phyloP scores from a whole-genome alignment of 345 rosid species.

The Noccaea bulbosa region DNA sequence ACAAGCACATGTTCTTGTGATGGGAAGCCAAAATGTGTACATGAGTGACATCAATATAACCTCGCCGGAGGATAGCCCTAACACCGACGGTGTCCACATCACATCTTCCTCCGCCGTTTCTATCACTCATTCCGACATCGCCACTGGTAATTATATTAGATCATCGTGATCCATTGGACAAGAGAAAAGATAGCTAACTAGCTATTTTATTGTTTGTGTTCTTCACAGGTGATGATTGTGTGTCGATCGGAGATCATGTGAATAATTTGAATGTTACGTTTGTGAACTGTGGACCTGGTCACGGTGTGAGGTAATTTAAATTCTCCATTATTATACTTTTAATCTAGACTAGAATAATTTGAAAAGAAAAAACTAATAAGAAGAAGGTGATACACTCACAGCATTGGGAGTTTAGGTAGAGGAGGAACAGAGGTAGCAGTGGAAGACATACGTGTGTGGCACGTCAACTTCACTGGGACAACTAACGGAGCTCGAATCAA shows the following conservation, averaged over 20 bases:
- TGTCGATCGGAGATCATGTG: slow-evolving; percentile 48
- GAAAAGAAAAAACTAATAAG: not conserved
- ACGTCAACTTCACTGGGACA: slow-evolving; percentile 45
- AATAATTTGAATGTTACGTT: slow-evolving; percentile 21
- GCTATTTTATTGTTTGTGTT: not conserved
- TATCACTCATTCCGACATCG: slow-evolving; percentile 30
- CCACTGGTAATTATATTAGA: slow-evolving; percentile 34
- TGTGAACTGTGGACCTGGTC: slow-evolving; percentile 47
- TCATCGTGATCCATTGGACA: not conserved
- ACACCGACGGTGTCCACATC: slow-evolving; percentile 51
- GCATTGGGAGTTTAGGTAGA: slow-evolving; percentile 65
- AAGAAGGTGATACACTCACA: slow-evolving; percentile 18
- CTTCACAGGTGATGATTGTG: slow-evolving; percentile 61
- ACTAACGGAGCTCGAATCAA: slow-evolving; percentile 63
- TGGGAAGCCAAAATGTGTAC: slow-evolving; percentile 34
- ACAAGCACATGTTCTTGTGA: slow-evolving; percentile 41
- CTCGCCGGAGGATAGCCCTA: slow-evolving; percentile 47
- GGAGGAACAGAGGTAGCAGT: slow-evolving; percentile 39
- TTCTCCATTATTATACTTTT: not conserved
- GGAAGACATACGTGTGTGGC: slow-evolving; percentile 46
- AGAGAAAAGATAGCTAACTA: not conserved
- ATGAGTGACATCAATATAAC: slow-evolving; percentile 34
- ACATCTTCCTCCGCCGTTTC: slow-evolving; percentile 41
- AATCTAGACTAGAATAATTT: not conserved
- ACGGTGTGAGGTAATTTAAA: slow-evolving; percentile 46